Percentiles rank a stretch among this genome's conserved stretches.
Evolutionary conservation across 2,329 filamentous ascomycete genomes (phyloP).

Genomic region (Pezicula radicicola): DNA sequence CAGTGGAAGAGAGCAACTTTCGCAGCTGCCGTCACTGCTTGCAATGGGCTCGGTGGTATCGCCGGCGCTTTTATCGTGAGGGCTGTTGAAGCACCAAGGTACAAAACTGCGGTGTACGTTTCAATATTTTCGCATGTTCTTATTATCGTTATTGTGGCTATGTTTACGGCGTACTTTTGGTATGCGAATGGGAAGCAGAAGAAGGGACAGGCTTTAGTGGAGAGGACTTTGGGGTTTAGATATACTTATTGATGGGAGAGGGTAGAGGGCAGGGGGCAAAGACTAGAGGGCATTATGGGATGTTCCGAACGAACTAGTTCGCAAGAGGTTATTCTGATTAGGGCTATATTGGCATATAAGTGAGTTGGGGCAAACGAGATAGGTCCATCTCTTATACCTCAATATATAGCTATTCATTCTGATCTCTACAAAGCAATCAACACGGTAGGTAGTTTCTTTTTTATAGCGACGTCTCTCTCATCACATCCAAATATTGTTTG

Average conservation of each 20-base stretch:
- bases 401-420: no score
- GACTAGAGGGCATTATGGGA: no score
- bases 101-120: slow-evolving; percentile 65
- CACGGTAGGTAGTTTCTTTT: no score
- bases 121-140: slow-evolving; percentile 62
- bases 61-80: slow-evolving; percentile 67
- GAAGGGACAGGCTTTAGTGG: slow-evolving; percentile 44
- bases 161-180: slow-evolving; percentile 52
- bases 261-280: no score
- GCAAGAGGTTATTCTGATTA: background rate
- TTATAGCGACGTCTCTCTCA: no score
- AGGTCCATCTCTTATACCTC: no score
- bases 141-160: slow-evolving; percentile 49
- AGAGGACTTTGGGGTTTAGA: slow-evolving; percentile 30
- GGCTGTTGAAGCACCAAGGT: slow-evolving; percentile 57
- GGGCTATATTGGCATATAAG: no score
- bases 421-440: no score
- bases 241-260: slow-evolving; percentile 22
- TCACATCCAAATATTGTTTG: no score
- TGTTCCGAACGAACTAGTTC: no score
- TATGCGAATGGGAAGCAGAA: slow-evolving; percentile 45
- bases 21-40: slow-evolving; percentile 71
- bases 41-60: slow-evolving; percentile 79
- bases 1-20: slow-evolving; percentile 87
- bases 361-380: no score